Evolutionary conservation across 228 moss, liverwort and hornwort genomes (phyloP).

Genomic region (Sphagnum fallax): DNA sequence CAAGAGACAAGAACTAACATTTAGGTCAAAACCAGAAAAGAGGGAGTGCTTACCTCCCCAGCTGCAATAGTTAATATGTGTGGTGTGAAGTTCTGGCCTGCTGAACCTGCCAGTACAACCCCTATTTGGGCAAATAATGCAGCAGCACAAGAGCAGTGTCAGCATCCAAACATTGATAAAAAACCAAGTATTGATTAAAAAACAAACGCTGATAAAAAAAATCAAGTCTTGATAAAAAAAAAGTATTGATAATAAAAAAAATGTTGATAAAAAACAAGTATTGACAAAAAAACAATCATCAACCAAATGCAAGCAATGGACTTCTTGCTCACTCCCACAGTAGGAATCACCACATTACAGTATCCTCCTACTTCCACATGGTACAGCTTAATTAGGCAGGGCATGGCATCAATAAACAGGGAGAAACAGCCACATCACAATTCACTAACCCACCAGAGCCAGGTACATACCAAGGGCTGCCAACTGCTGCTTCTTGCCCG

Average conservation of each 20-base stretch:
- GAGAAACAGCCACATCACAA: background rate
- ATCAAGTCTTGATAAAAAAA: background rate
- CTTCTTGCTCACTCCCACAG: no score
- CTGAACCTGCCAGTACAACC: constrained; percentile 51
- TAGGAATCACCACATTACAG: no score
- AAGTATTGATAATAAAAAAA: no score
- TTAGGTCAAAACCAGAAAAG: background rate
- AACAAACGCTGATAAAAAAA: background rate
- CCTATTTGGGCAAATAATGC: constrained; percentile 23
- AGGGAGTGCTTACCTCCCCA: constrained; percentile 48
- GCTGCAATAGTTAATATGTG: constrained; percentile 65
- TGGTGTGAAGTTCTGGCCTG: constrained; percentile 54
- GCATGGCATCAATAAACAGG: background rate
- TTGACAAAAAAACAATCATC: no score
- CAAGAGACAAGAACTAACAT: no score
- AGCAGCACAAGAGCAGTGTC: background rate
- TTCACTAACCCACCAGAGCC: no score
- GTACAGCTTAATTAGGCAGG: background rate
- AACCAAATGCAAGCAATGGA: no score
- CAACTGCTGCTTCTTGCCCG: constrained; percentile 58
- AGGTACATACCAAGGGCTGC: constrained; percentile 38
- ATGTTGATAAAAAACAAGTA: no score
- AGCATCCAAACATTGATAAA: background rate
- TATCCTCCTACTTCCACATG: background rate
- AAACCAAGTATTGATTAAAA: no score